Percentiles rank a stretch among this genome's conserved stretches.
Evolutionary conservation across 1,284 basidiomycete species (phyloP).

Genomic region (Veloporphyrellus conicus): DNA sequence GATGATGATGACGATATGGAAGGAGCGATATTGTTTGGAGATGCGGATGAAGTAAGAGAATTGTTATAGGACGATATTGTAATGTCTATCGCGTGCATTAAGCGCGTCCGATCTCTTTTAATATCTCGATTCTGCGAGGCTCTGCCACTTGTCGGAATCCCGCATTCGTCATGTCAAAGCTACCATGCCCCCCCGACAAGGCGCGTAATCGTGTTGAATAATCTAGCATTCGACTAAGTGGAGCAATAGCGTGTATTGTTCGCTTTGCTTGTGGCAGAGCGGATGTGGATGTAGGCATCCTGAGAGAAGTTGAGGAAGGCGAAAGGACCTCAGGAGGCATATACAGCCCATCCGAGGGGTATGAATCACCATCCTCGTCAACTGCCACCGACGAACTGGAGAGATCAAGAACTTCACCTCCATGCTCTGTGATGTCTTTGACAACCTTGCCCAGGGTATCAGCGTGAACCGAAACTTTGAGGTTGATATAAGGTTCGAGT

Average conservation of each 20-base stretch:
- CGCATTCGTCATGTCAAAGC: constrained; percentile 72
- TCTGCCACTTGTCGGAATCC: constrained; percentile 69
- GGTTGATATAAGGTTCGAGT: constrained; percentile 67
- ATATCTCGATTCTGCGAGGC: constrained; percentile 59
- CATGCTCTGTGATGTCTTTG: constrained; percentile 72
- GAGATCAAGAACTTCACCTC: constrained; percentile 68
- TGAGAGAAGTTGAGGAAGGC: constrained; percentile 53
- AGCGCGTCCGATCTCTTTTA: constrained; percentile 70
- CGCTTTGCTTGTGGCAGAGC: constrained; percentile 44
- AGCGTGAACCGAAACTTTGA: constrained; percentile 64
- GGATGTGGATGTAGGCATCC: constrained; percentile 26
- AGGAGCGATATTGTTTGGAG: constrained; percentile 68
- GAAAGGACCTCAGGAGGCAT: constrained; percentile 70
- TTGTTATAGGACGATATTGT: constrained; percentile 36
- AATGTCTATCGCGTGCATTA: constrained; percentile 31
- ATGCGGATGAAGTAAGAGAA: constrained; percentile 70
- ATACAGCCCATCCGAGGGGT: constrained; percentile 60
- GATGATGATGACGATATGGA: constrained; percentile 77
- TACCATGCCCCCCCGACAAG: constrained; percentile 76
- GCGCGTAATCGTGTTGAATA: constrained; percentile 77
- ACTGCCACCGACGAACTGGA: constrained; percentile 37
- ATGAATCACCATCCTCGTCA: constrained; percentile 48
- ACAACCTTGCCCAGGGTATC: constrained; percentile 68
- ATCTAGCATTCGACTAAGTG: constrained; percentile 75
- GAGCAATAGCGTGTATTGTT: constrained; percentile 66